These are phyloP conservation scores for Yarrowia galli DNA, from an alignment of 1,139 yeast species.

Conservation along the genomic window DNA sequence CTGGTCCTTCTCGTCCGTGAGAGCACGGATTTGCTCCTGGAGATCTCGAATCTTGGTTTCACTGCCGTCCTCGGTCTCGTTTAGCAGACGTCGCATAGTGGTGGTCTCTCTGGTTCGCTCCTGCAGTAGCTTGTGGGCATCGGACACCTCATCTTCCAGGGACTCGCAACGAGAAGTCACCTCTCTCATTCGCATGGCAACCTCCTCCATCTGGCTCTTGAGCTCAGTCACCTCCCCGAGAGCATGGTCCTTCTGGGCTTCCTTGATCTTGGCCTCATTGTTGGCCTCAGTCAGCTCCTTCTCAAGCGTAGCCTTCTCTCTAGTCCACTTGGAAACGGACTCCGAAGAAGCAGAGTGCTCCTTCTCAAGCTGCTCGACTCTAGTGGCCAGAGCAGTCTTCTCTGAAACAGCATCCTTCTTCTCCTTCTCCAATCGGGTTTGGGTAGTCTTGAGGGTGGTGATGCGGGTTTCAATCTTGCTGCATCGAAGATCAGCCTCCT, in stretches of 20 bases:
- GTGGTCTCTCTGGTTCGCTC: slow-evolving; percentile 82
- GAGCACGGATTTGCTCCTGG: slow-evolving; percentile 53
- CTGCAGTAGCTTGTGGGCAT: slow-evolving; percentile 71
- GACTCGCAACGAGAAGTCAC: slow-evolving; percentile 65
- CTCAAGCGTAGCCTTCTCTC: slow-evolving; percentile 42
- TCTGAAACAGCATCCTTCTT: slow-evolving; percentile 57
- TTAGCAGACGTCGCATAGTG: slow-evolving; percentile 70
- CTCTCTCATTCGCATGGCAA: slow-evolving; percentile 72
- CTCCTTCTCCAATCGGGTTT: slow-evolving; percentile 46
- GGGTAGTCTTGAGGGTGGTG: slow-evolving; percentile 44
- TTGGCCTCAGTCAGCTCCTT: slow-evolving; percentile 42
- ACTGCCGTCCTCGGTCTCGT: slow-evolving; percentile 71
- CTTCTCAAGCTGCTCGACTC: slow-evolving; percentile 23
- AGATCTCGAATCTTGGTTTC: slow-evolving; percentile 59
- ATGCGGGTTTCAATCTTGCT: slow-evolving; percentile 46
- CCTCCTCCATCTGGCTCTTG: slow-evolving; percentile 78
- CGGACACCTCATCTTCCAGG: slow-evolving; percentile 80
- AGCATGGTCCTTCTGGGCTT: slow-evolving; percentile 55
- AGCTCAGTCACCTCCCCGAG: slow-evolving; percentile 38
- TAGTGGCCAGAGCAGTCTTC: slow-evolving; percentile 19
- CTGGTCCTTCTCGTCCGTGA: slow-evolving; percentile 66
- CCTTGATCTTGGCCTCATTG: slow-evolving; percentile 43
- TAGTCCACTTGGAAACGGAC: slow-evolving; percentile 36
- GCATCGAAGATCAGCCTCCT: slow-evolving; percentile 43
- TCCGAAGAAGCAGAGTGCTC: slow-evolving; percentile 6